Evolutionary conservation across 345 rosid species (phyloP).

Genomic region (Eucalyptus urophylla): DNA sequence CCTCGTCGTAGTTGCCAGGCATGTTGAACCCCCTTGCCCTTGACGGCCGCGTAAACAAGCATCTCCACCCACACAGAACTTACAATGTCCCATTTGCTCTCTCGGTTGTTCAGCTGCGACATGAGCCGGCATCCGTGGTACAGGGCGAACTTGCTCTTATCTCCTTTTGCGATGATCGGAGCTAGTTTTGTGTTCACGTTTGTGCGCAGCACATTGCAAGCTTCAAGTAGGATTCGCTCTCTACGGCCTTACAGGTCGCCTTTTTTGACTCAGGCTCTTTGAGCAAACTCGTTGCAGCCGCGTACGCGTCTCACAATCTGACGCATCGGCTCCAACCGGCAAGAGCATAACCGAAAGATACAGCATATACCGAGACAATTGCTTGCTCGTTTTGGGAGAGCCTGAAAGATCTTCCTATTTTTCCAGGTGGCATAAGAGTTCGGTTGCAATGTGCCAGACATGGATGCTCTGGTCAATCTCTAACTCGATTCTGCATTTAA

Average conservation of each 20-base stretch:
- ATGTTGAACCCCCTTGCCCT: neutral
- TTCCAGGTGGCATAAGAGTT: neutral
- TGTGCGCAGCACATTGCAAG: neutral
- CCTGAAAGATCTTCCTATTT: too few species aligned
- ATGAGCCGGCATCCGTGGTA: constrained; percentile 3
- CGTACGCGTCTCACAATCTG: neutral
- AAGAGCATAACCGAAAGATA: neutral
- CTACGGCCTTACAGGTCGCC: neutral
- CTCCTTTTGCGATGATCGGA: neutral
- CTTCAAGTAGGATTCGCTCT: neutral
- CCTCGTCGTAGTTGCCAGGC: neutral
- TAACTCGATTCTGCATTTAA: neutral
- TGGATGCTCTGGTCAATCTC: neutral
- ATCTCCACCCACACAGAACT: constrained; percentile 2
- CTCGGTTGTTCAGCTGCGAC: neutral
- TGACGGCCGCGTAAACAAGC: neutral
- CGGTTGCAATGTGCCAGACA: neutral
- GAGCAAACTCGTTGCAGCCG: neutral
- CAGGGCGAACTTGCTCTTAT: neutral
- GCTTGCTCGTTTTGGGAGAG: neutral
- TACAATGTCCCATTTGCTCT: constrained; percentile 1
- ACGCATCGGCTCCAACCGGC: neutral
- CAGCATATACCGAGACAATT: neutral
- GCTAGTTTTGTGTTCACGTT: neutral
- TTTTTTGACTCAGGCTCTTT: neutral